Conservation (phyloP, 106 monocot species). For the Phalaenopsis equestris region DNA sequence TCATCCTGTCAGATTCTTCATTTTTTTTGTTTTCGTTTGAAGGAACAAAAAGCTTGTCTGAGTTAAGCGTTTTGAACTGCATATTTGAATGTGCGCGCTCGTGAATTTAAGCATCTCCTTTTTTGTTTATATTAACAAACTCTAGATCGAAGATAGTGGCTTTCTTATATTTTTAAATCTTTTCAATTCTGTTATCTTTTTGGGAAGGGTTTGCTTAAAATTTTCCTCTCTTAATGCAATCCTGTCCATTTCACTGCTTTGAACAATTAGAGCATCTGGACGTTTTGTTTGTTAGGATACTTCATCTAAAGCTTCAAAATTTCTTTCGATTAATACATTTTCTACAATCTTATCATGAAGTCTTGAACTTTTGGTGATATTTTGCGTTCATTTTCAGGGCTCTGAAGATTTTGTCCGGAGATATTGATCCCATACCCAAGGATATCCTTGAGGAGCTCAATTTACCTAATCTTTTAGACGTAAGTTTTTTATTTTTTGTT, state of each 20-base stretch:
- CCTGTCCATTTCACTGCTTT: background rate
- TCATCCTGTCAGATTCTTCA: no score
- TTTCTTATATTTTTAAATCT: background rate
- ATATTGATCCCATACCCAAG: constrained; percentile 84
- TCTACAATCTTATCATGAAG: background rate
- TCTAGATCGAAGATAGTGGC: background rate
- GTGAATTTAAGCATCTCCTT: no score
- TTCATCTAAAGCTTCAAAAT: background rate
- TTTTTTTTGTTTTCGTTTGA: no score
- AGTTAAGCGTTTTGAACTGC: no score
- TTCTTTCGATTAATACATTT: background rate
- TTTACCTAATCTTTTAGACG: constrained; percentile 66
- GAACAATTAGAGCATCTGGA: background rate
- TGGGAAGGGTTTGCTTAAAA: background rate
- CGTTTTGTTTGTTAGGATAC: background rate
- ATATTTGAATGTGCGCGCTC: no score
- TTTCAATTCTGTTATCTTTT: background rate
- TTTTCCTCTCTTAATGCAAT: background rate
- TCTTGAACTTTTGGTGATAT: background rate
- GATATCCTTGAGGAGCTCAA: constrained; percentile 70
- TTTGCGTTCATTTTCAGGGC: constrained; percentile 32
- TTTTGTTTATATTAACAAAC: no score
- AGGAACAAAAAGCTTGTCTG: no score
- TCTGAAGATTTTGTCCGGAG: constrained; percentile 45
- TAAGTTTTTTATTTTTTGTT: constrained; percentile 28